Base-by-base conservation (phyloP, 106 monocot genomes). In the Vanilla planifolia region DNA sequence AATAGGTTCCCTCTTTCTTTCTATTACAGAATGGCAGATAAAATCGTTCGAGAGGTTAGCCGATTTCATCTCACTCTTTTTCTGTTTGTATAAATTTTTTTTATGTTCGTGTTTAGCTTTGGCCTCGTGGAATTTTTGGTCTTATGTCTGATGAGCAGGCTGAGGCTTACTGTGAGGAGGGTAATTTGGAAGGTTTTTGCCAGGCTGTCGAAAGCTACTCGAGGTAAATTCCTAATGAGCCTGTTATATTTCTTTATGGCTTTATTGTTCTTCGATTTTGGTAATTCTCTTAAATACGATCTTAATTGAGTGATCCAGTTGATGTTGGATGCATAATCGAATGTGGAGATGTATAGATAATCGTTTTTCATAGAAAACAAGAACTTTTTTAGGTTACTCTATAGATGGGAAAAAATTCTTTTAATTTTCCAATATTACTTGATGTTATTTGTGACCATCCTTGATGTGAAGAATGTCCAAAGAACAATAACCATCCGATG, bases 1-100 rank as follows among this genome's bases (percentile, higher is more conserved):
- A 33, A 51, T 13, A 48, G 69, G 15, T 61, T 70, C 61, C 69
- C 69, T 35, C 48, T 70, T n/a, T 70, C 51, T 17, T 61, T 60
- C 61, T 70, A 70, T 39, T 70, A 35, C 69, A 60, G 60, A 37
- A 70, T 51, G 27, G 69, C 69, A 8, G 3, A 51, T 6, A 48
- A 70, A 47, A 61, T 29, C 35, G 41, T 70, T 3, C 45, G 51
- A 37, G 50, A 70, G 51, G 69, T 61, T 2, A 0, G 0, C 21
- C n/a, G 16, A 8, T 35, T 35, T 20, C 3, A 23, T 57, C 24
- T 42, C 15, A 16, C 24, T 42, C 15, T 26, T 4, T 44, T 39
- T 34, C 16, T 24, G 33, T 23, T 23, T 6, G 1, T 37, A 6
- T 17, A 7, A 15, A 4, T 48, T 48, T n/a, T 25, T 47, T 17